Evolutionary conservation across 441 rosid species (phyloP).

Genomic region (Adansonia gregorii): DNA sequence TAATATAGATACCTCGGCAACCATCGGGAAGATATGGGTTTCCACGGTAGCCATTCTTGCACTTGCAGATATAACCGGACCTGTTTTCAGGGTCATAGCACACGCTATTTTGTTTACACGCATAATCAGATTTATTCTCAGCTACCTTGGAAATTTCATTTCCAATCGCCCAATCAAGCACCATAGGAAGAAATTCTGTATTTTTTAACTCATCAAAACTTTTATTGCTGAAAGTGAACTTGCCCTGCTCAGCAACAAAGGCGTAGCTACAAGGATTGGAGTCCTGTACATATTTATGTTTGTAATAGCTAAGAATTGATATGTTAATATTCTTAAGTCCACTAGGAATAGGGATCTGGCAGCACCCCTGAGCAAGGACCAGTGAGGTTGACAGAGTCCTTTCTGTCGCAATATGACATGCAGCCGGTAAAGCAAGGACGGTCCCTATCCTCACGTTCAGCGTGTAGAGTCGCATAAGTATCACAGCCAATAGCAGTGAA

Average conservation of each 20-base stretch:
- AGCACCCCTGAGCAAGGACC: constrained; percentile 8
- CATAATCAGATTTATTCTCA: background rate
- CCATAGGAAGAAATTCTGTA: background rate
- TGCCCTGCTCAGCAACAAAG: background rate
- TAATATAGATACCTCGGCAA: background rate
- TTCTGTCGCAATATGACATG: background rate
- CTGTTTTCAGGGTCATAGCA: background rate
- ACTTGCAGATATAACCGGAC: constrained; percentile 14
- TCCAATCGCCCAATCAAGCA: background rate
- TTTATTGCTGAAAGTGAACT: background rate
- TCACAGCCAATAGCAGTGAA: background rate
- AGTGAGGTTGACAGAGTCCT: background rate
- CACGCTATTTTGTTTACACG: background rate
- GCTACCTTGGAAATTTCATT: background rate
- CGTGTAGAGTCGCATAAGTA: background rate
- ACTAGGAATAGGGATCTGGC: background rate
- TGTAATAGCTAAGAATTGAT: fast-evolving
- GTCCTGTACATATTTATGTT: background rate
- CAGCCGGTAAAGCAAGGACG: background rate
- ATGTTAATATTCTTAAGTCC: background rate
- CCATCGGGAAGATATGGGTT: background rate
- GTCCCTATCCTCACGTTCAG: background rate
- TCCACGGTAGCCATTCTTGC: background rate
- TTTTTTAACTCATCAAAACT: background rate
- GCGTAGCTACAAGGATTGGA: constrained; percentile 15